Percentiles rank a stretch among this genome's conserved stretches.
These are phyloP conservation scores for Prinsepia uniflora DNA, from an alignment of 306 rosid species.

Conservation along the genomic window DNA sequence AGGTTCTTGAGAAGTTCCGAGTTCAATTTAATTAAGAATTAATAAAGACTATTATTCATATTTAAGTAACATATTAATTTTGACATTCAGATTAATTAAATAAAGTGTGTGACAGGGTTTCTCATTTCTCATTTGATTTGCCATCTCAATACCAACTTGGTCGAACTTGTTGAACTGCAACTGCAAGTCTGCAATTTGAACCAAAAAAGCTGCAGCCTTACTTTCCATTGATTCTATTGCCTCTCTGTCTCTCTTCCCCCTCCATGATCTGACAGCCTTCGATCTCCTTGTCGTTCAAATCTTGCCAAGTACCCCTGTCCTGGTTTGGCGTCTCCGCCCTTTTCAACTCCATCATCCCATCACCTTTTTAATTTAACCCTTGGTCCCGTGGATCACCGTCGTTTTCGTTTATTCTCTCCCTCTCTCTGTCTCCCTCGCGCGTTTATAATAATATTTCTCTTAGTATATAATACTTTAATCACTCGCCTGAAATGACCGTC, in stretches of 20 bases:
- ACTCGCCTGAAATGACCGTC: slow-evolving; percentile 22
- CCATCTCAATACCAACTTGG: no score
- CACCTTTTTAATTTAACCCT: slow-evolving; percentile 15
- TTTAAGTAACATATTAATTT: no score
- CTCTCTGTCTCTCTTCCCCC: slow-evolving; percentile 21
- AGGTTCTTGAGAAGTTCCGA: no score
- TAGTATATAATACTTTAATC: background rate
- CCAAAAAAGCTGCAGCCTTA: slow-evolving; percentile 6
- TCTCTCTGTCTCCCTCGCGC: background rate
- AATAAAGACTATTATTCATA: no score
- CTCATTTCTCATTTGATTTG: slow-evolving; percentile 6
- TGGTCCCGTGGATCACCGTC: slow-evolving; percentile 21
- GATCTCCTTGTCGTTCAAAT: slow-evolving; percentile 42
- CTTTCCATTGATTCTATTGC: slow-evolving; percentile 4
- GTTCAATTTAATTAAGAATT: no score
- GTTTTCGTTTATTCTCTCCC: slow-evolving; percentile 7
- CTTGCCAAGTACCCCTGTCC: slow-evolving; percentile 18
- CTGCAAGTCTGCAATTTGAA: background rate
- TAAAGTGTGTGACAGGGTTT: background rate
- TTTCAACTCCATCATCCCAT: slow-evolving; percentile 3
- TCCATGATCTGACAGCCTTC: slow-evolving; percentile 21
- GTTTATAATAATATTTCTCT: background rate
- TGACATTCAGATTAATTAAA: no score
- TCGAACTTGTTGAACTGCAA: no score
- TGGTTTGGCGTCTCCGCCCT: slow-evolving; percentile 31